These are phyloP conservation scores for Parachaetomium inaequale DNA, from an alignment of 495 filamentous ascomycete species.

Conservation along the genomic window DNA sequence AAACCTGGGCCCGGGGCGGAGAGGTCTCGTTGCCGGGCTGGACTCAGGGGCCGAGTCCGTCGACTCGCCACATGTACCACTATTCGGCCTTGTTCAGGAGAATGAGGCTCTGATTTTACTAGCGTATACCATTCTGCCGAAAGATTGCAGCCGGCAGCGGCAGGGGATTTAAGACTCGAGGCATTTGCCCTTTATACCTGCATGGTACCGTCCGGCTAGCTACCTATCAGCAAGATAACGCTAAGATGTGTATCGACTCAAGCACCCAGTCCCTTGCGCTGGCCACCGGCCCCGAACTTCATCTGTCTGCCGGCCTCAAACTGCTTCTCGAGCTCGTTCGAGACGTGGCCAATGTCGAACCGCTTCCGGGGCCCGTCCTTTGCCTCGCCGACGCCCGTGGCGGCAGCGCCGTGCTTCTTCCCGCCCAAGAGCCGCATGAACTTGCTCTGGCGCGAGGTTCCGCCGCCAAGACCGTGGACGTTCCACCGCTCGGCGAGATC, in stretches of 20 bases:
- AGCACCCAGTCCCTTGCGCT: constrained; percentile 54
- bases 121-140: constrained; percentile 13
- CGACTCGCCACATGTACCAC: constrained; percentile 1
- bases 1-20: neutral
- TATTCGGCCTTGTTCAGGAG: neutral
- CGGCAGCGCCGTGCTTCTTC: constrained; percentile 34
- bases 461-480: constrained; percentile 49
- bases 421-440: constrained; percentile 56
- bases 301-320: constrained; percentile 55
- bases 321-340: constrained; percentile 57
- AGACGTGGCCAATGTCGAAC: constrained; percentile 40
- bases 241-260: constrained; percentile 19
- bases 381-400: constrained; percentile 12
- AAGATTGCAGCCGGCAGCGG: neutral
- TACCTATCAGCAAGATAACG: neutral
- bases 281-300: constrained; percentile 52
- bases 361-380: constrained; percentile 22
- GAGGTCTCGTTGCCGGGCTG: neutral
- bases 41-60: neutral
- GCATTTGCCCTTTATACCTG: neutral
- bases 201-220: neutral
- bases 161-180: neutral
- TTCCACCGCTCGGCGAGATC: constrained; percentile 47
- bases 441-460: constrained; percentile 49
- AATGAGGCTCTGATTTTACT: neutral